Conservation (phyloP, 1,284 basidiomycete genomes). For the Ceratobasidium sp. region DNA sequence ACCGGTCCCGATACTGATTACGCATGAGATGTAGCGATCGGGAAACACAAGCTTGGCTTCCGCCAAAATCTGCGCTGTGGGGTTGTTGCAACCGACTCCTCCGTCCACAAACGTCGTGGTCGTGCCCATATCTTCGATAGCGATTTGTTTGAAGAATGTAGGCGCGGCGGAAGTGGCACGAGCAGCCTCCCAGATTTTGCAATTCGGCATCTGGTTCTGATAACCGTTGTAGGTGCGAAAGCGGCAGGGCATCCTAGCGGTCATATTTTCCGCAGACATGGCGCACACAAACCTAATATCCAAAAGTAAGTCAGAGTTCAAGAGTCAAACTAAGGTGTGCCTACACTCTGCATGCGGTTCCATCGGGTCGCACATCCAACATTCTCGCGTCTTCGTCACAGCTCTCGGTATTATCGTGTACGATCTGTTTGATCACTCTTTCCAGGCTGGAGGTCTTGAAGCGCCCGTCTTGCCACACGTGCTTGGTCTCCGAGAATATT, state of each 20-base stretch:
- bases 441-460: constrained; percentile 25
- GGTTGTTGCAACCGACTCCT: constrained; percentile 31
- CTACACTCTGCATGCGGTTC: constrained; percentile 12
- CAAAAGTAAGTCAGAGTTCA: background rate
- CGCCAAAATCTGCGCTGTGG: background rate
- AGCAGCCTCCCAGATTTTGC: constrained; percentile 46
- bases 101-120: background rate
- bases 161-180: constrained; percentile 45
- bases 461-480: background rate
- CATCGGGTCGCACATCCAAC: constrained; percentile 2
- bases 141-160: constrained; percentile 31
- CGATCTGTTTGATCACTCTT: constrained; percentile 5
- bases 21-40: background rate
- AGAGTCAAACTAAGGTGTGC: background rate
- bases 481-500: constrained; percentile 11
- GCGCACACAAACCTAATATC: background rate
- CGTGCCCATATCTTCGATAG: background rate
- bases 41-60: constrained; percentile 5
- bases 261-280: too few relatives aligned
- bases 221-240: constrained; percentile 19
- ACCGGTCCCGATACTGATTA: constrained; percentile 14
- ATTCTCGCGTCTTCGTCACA: background rate
- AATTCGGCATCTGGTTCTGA: constrained; percentile 12
- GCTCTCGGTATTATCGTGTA: background rate
- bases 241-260: constrained; percentile 9